Percentiles rank a stretch among this genome's conserved stretches.
Evolutionary conservation across 352 stramenopile genomes (phyloP).

Genomic region (Halophytophthora polymorphica): DNA sequence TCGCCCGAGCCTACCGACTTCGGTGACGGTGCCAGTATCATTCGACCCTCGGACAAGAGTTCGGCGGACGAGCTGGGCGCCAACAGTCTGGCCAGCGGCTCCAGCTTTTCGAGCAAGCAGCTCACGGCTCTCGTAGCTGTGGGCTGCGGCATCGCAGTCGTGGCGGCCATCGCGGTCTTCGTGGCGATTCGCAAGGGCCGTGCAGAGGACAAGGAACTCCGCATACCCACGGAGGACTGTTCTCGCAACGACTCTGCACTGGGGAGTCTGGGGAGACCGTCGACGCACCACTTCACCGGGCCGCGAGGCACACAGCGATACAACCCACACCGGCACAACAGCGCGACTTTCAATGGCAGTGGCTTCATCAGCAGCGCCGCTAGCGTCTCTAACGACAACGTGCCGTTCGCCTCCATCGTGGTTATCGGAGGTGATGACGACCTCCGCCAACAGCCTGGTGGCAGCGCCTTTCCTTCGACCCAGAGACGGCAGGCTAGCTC

Average conservation of each 20-base stretch:
- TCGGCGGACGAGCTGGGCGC: slow-evolving; percentile 22
- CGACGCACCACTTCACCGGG: slow-evolving; percentile 7
- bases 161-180: slow-evolving; percentile 38
- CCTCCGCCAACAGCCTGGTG: slow-evolving; percentile 3
- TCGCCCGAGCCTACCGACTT: slow-evolving; percentile 2
- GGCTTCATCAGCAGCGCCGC: background rate
- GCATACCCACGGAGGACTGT: slow-evolving; percentile 27
- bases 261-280: slow-evolving; percentile 13
- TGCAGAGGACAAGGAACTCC: slow-evolving; percentile 20
- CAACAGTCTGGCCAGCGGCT: slow-evolving; percentile 13
- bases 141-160: slow-evolving; percentile 22
- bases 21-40: slow-evolving; percentile 10
- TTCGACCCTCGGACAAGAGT: slow-evolving; percentile 12
- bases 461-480: slow-evolving; percentile 1
- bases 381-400: slow-evolving; percentile 7
- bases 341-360: background rate
- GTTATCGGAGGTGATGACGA: slow-evolving; percentile 21
- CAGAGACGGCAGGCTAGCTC: slow-evolving; percentile 9
- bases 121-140: slow-evolving; percentile 19
- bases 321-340: background rate
- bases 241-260: slow-evolving; percentile 15
- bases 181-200: slow-evolving; percentile 28
- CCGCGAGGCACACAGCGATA: slow-evolving; percentile 2
- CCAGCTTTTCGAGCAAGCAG: slow-evolving; percentile 18
- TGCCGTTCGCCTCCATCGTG: slow-evolving; percentile 17